phyloP scores from a whole-genome alignment of 805 yeast species.

The Debaryomyces castellii region DNA sequence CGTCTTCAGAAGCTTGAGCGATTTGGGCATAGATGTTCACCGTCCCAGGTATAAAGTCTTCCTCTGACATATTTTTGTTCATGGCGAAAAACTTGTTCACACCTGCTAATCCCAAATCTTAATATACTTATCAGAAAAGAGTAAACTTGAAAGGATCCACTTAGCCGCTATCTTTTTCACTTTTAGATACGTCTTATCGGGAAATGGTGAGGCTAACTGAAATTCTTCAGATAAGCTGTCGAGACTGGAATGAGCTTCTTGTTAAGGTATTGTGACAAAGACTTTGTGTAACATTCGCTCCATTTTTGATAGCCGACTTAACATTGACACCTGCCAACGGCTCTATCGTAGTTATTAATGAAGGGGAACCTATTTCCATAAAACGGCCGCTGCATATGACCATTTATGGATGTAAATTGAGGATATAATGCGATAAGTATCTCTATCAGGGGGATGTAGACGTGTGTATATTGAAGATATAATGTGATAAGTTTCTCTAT shows the following conservation, averaged over 20 bases:
- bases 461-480: no score
- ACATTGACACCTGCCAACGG: no score
- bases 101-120: neutral
- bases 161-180: neutral
- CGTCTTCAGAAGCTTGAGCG: slow-evolving; percentile 7
- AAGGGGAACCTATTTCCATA: slow-evolving; percentile 7
- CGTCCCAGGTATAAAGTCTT: slow-evolving; percentile 56
- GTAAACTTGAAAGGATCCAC: neutral
- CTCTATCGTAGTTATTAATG: no score
- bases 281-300: neutral
- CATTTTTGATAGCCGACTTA: neutral
- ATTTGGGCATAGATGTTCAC: slow-evolving; percentile 42
- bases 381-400: no score
- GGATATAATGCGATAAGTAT: no score
- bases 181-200: no score
- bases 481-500: no score
- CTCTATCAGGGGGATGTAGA: no score
- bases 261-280: neutral
- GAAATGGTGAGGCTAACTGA: neutral
- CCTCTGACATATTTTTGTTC: slow-evolving; percentile 5
- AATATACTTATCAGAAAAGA: neutral
- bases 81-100: neutral
- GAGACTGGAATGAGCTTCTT: neutral
- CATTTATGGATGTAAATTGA: no score
- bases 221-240: neutral